Conservation (phyloP, 495 filamentous ascomycete genomes). For the Darksidea phi region DNA sequence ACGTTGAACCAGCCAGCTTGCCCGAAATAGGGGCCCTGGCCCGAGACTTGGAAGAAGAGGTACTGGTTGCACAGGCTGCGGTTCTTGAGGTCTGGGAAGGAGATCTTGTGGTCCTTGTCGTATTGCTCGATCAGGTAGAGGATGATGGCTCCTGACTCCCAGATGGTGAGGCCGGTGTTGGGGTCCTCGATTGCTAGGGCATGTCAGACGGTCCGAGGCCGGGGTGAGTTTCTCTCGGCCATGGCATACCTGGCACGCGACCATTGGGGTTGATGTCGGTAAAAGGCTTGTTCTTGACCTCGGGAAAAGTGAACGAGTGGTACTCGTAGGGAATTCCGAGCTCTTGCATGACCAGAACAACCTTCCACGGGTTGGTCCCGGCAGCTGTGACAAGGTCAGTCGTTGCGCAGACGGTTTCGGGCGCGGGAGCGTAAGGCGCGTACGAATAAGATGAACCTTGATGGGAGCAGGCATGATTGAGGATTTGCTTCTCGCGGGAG, state of each 20-base stretch:
- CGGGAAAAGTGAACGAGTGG: slow-evolving; percentile 11
- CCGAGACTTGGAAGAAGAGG: slow-evolving; percentile 47
- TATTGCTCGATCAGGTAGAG: slow-evolving; percentile 40
- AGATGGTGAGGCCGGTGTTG: slow-evolving; percentile 22
- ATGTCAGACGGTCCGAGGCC: no score
- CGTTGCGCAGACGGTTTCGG: not conserved
- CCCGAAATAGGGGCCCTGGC: slow-evolving; percentile 47
- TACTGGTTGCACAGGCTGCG: slow-evolving; percentile 39
- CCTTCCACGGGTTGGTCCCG: slow-evolving; percentile 32
- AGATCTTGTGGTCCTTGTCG: slow-evolving; percentile 37
- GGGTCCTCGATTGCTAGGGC: slow-evolving; percentile 20
- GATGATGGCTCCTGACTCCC: slow-evolving; percentile 40
- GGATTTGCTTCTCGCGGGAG: no score
- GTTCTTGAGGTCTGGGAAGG: slow-evolving; percentile 39
- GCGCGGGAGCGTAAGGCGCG: not conserved
- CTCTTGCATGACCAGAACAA: slow-evolving; percentile 28
- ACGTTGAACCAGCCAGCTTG: slow-evolving; percentile 46
- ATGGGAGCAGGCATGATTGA: no score
- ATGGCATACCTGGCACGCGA: slow-evolving; percentile 37
- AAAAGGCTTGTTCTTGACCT: slow-evolving; percentile 27
- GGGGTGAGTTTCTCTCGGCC: no score
- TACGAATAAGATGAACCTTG: not conserved
- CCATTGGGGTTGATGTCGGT: slow-evolving; percentile 35
- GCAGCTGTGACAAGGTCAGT: slow-evolving; percentile 7
- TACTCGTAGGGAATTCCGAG: slow-evolving; percentile 24